Base-by-base conservation (phyloP, 116 monocot species). In the Thalassia testudinum region DNA sequence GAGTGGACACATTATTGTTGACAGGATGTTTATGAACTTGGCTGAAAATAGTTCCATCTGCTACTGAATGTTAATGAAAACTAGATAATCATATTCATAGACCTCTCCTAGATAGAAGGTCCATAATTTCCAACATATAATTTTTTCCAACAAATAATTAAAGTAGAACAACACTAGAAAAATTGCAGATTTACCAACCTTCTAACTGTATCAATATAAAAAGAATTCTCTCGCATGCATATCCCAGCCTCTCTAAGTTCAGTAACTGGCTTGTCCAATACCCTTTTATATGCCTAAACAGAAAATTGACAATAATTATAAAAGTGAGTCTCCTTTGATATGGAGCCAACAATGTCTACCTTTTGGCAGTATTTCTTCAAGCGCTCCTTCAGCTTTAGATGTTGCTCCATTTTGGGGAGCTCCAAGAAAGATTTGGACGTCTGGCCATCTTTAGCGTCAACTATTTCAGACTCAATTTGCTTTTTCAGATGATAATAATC, bases 191-290 rank as follows among this genome's bases (percentile, higher is more conserved):
- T 5, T 45, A 45, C 45, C 84, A 23, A 92, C 93, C 93, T 97
- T 62, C 97, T 65, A 8, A 97, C 97, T 49, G 97, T 97, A 65
- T 97, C 85, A 34, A 97, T 82, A 68, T 97, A 97, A 56, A 97
- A 97, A 52, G 97, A 72, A 73, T 97, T 97, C 53, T 97, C 97
- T 60, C 97, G 85, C 97, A 97, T 97, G 81, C 97, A 97, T 63
- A 97, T 82, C 49, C 82, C 79, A 57, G 97, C 85, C 71, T 89
- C 85, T 77, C 97, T 70, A 67, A 85, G 69, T 63, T 89, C 97
- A 52, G 78, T 89, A 40, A 75, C 63, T 12, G 97, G 97, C 49
- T 89, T 97, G 65, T 97, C 85, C 61, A 89, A 74, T 37, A 85
- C 97, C 64, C 85, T 85, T 79, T 78, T 97, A 68, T 97, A 85